Base-by-base conservation (phyloP, 1,284 basidiomycete species). In the Pseudomicrostroma phylloplanum region DNA sequence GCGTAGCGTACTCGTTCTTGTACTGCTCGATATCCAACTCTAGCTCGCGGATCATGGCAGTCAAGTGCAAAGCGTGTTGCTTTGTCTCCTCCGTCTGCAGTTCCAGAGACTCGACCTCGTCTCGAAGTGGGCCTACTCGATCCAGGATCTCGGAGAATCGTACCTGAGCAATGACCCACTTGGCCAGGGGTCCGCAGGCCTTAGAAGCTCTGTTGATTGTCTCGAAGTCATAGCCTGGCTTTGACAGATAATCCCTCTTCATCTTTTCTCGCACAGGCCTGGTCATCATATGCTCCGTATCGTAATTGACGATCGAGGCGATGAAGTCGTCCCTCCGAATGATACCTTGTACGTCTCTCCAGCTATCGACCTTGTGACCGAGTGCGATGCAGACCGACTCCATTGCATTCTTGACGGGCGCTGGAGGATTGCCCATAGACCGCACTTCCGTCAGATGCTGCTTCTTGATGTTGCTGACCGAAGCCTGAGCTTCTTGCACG, bases 311-410 rank as follows among this genome's bases (percentile, higher is more conserved):
- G 74, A 99, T 97, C 66, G 89, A 86, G 61, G 89, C 87, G 76
- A 98, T 98, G 81, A 99, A 99, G 81, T 97, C 92, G 70, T 98
- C 96, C 46, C 91, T 86, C 66, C 96, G 90, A 72, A 99, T 93
- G 80, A 97, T 90, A 73, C 88, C 88, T 80, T 97, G 94, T 1
- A 99, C 93, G 0, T 91, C 87, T 73, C 92, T 89, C 96, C 96
- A 99, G 79, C 87, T 89, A 71, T 98, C 93, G 73, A 96, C 90
- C 81, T 92, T 92, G 82, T 96, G 90, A 11, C 96, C 96, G n/a
- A 99, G 86, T 40, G 96, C 85, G 15, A 91, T 94, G 80, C 96
- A 99, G 41, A 96, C 94, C 0, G 92, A 96, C 78, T 99, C 96
- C 94, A 99, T 98, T 15, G 96, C 91, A 57, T 94, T 82, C 81